A percentile compares a stretch with the other conserved stretches of the same genome.
Conservation (phyloP, 2,329 filamentous ascomycete genomes). For the Pyricularia sp. region DNA sequence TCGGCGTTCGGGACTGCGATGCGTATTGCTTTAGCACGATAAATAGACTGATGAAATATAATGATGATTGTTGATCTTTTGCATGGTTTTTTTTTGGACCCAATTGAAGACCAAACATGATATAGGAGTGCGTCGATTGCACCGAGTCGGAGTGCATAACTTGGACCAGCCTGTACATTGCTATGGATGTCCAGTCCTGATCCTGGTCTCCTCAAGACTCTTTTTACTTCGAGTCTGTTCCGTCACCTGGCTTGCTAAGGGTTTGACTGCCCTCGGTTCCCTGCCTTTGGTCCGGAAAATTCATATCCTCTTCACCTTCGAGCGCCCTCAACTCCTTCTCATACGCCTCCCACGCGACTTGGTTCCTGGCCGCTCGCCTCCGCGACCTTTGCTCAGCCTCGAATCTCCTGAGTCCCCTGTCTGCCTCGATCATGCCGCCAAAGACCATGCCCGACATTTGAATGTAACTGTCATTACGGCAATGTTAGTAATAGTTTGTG, state of each 20-base stretch:
- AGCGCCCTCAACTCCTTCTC: conserved; percentile 45
- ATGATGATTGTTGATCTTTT: background rate
- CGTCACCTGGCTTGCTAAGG: background rate
- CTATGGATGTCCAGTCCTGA: background rate
- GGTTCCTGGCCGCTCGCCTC: conserved; percentile 48
- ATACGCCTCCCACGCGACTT: conserved; percentile 55
- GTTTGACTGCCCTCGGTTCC: background rate
- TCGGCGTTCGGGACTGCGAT: background rate
- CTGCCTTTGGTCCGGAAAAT: background rate
- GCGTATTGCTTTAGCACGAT: background rate
- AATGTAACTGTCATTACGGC: conserved; percentile 44
- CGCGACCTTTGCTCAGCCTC: conserved; percentile 53
- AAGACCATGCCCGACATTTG: conserved; percentile 81
- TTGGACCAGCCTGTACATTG: background rate
- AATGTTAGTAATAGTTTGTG: background rate
- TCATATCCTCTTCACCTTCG: conserved; percentile 16
- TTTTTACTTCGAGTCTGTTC: background rate
- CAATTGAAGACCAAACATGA: background rate
- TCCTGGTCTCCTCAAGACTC: background rate
- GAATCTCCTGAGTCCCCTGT: conserved; percentile 52
- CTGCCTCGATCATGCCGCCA: conserved; percentile 65
- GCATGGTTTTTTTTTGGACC: background rate
- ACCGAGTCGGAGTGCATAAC: background rate
- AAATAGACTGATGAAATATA: background rate
- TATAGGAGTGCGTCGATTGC: background rate